phyloP scores from a whole-genome alignment of 2,329 filamentous ascomycete genomes.

The Colletotrichum sublineola region DNA sequence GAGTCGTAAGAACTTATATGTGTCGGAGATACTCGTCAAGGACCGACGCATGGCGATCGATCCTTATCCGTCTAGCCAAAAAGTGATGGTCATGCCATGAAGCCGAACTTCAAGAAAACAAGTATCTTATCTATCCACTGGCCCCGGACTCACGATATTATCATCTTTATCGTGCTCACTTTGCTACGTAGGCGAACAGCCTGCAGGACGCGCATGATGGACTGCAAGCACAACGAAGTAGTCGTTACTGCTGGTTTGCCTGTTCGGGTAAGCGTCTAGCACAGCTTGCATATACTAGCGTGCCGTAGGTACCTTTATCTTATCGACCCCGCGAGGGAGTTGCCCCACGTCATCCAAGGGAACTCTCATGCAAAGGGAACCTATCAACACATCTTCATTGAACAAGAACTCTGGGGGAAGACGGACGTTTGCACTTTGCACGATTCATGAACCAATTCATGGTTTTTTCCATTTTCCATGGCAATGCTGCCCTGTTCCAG shows the following conservation, averaged over 20 bases:
- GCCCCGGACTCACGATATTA: background rate
- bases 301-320: constrained; percentile 37
- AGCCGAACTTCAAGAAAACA: background rate
- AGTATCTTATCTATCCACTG: constrained; percentile 13
- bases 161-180: constrained; percentile 3
- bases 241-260: constrained; percentile 39
- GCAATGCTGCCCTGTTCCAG: background rate
- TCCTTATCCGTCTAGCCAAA: constrained; percentile 1
- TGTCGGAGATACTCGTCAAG: background rate
- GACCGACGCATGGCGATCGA: background rate
- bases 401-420: background rate
- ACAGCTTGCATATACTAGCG: constrained; percentile 41
- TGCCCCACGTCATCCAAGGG: constrained; percentile 37
- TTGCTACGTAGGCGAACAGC: background rate
- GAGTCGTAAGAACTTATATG: background rate
- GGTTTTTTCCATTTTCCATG: constrained; percentile 7
- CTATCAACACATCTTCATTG: constrained; percentile 25
- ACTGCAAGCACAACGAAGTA: constrained; percentile 28
- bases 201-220: constrained; percentile 15
- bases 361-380: constrained; percentile 6
- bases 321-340: constrained; percentile 39
- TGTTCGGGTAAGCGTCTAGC: constrained; percentile 40
- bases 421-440: constrained; percentile 2
- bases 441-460: constrained; percentile 23
- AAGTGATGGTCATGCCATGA: background rate